These are phyloP conservation scores for Candida koratica DNA, from an alignment of 805 yeast genomes.

Conservation along the genomic window DNA sequence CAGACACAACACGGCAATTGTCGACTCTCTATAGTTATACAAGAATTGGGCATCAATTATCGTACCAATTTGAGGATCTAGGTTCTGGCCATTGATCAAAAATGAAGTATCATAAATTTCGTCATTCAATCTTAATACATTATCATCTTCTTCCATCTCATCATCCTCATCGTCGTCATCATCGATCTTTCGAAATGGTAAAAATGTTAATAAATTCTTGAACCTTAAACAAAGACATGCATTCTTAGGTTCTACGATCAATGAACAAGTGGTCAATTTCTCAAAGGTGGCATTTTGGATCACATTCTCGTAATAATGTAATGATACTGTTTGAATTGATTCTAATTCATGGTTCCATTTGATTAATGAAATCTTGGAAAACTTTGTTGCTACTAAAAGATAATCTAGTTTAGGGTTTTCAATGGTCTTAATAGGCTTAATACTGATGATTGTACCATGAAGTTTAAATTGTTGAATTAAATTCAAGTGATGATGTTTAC, in stretches of 20 bases:
- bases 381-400: constrained; percentile 60
- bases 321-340: constrained; percentile 63
- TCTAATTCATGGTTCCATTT: constrained; percentile 60
- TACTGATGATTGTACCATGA: constrained; percentile 63
- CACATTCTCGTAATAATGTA: constrained; percentile 82
- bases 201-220: constrained; percentile 64
- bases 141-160: constrained; percentile 8
- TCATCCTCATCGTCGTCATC: constrained; percentile 31
- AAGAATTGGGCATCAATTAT: constrained; percentile 72
- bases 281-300: constrained; percentile 49
- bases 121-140: constrained; percentile 3
- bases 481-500: constrained; percentile 26
- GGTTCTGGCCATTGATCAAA: constrained; percentile 50
- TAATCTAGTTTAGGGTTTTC: constrained; percentile 52
- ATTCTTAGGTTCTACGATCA: constrained; percentile 58
- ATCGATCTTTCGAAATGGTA: constrained; percentile 57
- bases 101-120: constrained; percentile 51
- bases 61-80: constrained; percentile 56
- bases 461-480: constrained; percentile 61
- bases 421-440: constrained; percentile 47
- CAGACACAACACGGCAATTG: constrained; percentile 64
- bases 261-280: constrained; percentile 36
- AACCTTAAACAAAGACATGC: constrained; percentile 56
- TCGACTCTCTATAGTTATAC: constrained; percentile 75
- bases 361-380: constrained; percentile 74